These are phyloP conservation scores for Dryadomyces quercus-mongolicae DNA, from an alignment of 2,329 filamentous ascomycete species.

Conservation along the genomic window DNA sequence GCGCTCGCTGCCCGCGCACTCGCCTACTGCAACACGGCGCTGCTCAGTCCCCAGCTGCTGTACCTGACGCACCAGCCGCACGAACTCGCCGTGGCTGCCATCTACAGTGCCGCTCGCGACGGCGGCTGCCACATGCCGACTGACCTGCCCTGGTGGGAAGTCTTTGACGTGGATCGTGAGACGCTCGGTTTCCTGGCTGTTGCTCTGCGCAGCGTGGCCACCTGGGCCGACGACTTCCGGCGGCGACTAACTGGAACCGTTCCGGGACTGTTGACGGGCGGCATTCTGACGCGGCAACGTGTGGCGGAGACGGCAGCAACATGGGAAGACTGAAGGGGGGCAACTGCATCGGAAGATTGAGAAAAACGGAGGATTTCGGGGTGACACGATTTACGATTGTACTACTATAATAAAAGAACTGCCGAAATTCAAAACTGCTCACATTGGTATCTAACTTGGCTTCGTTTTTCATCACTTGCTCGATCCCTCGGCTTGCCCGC, in stretches of 20 bases:
- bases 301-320: neutral
- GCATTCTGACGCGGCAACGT: slow-evolving; percentile 42
- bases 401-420: too few relatives aligned
- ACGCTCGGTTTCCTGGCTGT: slow-evolving; percentile 89
- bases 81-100: slow-evolving; percentile 71
- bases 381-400: neutral
- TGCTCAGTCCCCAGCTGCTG: slow-evolving; percentile 78
- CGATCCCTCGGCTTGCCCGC: slow-evolving; percentile 2
- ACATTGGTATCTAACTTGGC: neutral
- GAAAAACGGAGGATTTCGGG: neutral
- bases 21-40: slow-evolving; percentile 71
- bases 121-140: slow-evolving; percentile 59
- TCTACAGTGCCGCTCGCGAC: slow-evolving; percentile 81
- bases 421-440: neutral
- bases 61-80: slow-evolving; percentile 89
- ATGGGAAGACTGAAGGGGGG: slow-evolving; percentile 25
- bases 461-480: neutral
- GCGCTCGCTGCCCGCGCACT: slow-evolving; percentile 51
- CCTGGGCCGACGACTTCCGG: slow-evolving; percentile 50
- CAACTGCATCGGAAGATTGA: neutral
- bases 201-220: slow-evolving; percentile 66
- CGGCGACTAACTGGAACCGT: slow-evolving; percentile 27
- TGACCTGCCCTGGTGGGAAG: slow-evolving; percentile 88
- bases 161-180: slow-evolving; percentile 91
- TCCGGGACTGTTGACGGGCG: slow-evolving; percentile 22